phyloP scores from a whole-genome alignment of 768 basidiomycete species.

The Suillus discolor region DNA sequence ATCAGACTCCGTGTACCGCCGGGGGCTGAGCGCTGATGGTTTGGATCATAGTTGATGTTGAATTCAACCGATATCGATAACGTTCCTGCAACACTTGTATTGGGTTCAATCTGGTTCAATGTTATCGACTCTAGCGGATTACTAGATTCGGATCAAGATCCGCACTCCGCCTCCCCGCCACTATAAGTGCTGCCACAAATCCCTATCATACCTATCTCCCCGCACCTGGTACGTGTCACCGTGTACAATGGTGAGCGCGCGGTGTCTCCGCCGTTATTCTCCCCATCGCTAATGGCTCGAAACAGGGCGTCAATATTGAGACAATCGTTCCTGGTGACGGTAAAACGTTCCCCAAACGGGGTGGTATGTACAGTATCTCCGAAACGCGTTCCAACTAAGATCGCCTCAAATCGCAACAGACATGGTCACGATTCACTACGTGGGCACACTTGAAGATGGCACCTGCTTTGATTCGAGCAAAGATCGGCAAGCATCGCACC shows the following conservation, averaged over 20 bases:
- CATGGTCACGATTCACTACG: constrained; percentile 76
- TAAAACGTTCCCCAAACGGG: constrained; percentile 61
- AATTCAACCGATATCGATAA: constrained; percentile 12
- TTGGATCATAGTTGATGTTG: constrained; percentile 7
- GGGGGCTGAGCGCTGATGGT: background rate
- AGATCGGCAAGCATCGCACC: constrained; percentile 57
- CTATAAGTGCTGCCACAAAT: constrained; percentile 40
- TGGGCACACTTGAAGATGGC: constrained; percentile 69
- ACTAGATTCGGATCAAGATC: constrained; percentile 74
- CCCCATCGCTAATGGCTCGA: constrained; percentile 8
- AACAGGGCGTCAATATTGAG: constrained; percentile 73
- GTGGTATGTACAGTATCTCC: constrained; percentile 53
- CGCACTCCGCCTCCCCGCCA: constrained; percentile 57
- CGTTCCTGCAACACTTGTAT: constrained; percentile 12
- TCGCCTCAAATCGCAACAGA: constrained; percentile 46
- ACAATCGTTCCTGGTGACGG: constrained; percentile 63
- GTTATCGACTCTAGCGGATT: constrained; percentile 15
- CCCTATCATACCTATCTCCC: constrained; percentile 25
- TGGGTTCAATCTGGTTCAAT: constrained; percentile 8
- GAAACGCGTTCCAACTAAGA: constrained; percentile 13
- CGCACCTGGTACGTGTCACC: constrained; percentile 30
- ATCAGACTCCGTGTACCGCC: constrained; percentile 1
- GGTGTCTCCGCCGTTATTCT: constrained; percentile 5
- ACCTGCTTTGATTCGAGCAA: constrained; percentile 73
- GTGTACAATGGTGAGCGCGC: constrained; percentile 33